Conservation (phyloP, 352 stramenopile species). For the Phytopythium ostracodes region DNA sequence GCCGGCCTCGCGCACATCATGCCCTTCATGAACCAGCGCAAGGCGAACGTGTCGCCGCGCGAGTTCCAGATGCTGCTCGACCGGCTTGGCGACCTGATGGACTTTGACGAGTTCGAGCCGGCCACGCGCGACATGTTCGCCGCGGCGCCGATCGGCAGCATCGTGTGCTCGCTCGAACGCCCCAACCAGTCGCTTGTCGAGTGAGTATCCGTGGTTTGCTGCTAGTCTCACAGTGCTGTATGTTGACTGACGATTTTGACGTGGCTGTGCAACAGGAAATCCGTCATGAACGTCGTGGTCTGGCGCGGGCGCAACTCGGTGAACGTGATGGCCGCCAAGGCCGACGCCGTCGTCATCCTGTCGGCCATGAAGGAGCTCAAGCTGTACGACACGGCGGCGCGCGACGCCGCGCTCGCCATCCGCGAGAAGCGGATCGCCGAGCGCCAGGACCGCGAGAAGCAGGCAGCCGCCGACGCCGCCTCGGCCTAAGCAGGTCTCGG, state of each 20-base stretch:
- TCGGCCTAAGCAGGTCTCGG: not conserved
- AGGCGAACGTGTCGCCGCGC: conserved; percentile 46
- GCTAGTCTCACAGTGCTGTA: no score
- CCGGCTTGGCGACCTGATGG: conserved; percentile 72
- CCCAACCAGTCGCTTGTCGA: conserved; percentile 57
- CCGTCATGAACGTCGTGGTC: conserved; percentile 81
- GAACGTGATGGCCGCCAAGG: conserved; percentile 85
- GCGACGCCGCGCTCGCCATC: conserved; percentile 33
- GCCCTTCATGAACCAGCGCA: conserved; percentile 73
- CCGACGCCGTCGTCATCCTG: conserved; percentile 67
- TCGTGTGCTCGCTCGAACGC: conserved; percentile 67
- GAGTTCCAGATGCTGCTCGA: conserved; percentile 88
- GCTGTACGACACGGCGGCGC: conserved; percentile 51
- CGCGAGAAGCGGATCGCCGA: conserved; percentile 51
- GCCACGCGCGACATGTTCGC: conserved; percentile 44
- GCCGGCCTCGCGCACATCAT: conserved; percentile 82
- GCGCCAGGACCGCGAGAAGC: conserved; percentile 32
- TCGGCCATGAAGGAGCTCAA: conserved; percentile 85
- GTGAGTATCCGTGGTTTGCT: no score
- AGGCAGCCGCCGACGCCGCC: conserved; percentile 9
- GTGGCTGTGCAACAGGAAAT: conserved; percentile 38
- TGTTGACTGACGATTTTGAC: conserved; percentile 12
- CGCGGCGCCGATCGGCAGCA: conserved; percentile 62
- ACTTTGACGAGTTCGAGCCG: conserved; percentile 81
- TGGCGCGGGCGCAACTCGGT: conserved; percentile 85